Percentiles rank a stretch among this genome's conserved stretches.
Evolutionary conservation across 192 early-diverging fungal species (phyloP).

Genomic region (Chytriomyces hyalinus): DNA sequence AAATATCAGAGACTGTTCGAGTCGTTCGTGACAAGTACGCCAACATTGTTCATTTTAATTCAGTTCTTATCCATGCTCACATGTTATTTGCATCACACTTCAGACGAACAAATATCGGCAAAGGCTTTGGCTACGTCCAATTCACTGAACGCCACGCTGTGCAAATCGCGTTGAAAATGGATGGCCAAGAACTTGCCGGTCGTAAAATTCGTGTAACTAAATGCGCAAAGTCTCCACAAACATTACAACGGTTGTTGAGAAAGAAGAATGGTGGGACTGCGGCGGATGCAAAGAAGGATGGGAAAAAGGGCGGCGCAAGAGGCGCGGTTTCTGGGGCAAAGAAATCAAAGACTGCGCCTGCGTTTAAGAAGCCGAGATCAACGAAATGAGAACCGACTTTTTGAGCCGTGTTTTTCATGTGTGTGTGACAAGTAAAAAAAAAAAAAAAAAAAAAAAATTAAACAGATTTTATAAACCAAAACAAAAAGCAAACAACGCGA

Average conservation of each 20-base stretch:
- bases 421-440: too few species aligned
- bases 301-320: not conserved
- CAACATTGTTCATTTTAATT: not conserved
- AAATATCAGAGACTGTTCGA: constrained; percentile 73
- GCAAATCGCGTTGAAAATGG: constrained; percentile 76
- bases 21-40: constrained; percentile 77
- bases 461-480: too few species aligned
- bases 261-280: not conserved
- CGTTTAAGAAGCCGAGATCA: too few species aligned
- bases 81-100: not conserved
- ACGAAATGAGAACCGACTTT: too few species aligned
- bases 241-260: not conserved
- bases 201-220: constrained; percentile 63
- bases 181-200: constrained; percentile 64
- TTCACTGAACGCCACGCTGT: constrained; percentile 79
- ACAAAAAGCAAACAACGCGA: too few species aligned
- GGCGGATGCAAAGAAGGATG: not conserved
- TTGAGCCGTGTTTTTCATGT: too few species aligned
- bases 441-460: too few species aligned
- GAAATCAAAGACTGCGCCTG: too few species aligned
- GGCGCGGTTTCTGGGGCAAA: too few species aligned
- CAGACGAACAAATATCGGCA: constrained; percentile 79
- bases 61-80: not conserved
- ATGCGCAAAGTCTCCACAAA: constrained; percentile 29
- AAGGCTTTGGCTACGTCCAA: constrained; percentile 93